Base-by-base conservation (phyloP, 2,329 filamentous ascomycete species). In the Epichloe glyceriae region DNA sequence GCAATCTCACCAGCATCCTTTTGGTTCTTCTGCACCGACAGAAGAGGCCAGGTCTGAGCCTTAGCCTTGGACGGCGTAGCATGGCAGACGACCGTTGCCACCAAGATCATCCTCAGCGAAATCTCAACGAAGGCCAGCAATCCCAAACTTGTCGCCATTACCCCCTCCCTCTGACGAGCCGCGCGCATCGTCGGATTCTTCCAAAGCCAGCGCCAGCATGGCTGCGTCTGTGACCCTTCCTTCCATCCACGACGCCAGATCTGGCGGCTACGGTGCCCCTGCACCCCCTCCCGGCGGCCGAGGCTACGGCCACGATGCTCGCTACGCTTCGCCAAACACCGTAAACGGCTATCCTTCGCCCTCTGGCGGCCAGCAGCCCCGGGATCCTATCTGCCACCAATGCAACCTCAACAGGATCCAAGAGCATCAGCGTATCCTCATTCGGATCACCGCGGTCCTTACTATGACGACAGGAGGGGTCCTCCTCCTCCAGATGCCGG, bases 301-400 rank as follows among this genome's bases (percentile, higher is more conserved):
- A 12, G 38, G 40, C 38, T 68, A 66, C 48, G 52, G 59, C 19
- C 53, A 57, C n/a, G 65, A 68, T 50, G 60, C 62, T 47, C 64
- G 65, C 52, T 74, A 71, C 56, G 69, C 67, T 50, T 70, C 73
- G 42, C 69, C 71, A 40, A 68, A 63, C 58, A 64, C 68, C 50
- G 62, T 70, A 41, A 75, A 75, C 55, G 74, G 73, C 14, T 75
- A 72, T 56, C 66, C 68, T 17, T 67, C 68, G 11, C 69, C 72
- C 35, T 59, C 65, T n/a, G 62, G 59, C 17, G 58, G 60, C 17
- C 60, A 61, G 15, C 62, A 61, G 49, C 63, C 61, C 60, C 58
- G 8, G 49, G 58, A n/a, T 54, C 61, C 17, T 69, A 68, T 53
- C 60, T 69, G 11, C 68, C 67, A n/a, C 66, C 68, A 44, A 58